A percentile compares a stretch with the other conserved stretches of the same genome.
These are phyloP conservation scores for Fusarium sp. DNA, from an alignment of 2,329 filamentous ascomycete species.

Conservation along the genomic window DNA sequence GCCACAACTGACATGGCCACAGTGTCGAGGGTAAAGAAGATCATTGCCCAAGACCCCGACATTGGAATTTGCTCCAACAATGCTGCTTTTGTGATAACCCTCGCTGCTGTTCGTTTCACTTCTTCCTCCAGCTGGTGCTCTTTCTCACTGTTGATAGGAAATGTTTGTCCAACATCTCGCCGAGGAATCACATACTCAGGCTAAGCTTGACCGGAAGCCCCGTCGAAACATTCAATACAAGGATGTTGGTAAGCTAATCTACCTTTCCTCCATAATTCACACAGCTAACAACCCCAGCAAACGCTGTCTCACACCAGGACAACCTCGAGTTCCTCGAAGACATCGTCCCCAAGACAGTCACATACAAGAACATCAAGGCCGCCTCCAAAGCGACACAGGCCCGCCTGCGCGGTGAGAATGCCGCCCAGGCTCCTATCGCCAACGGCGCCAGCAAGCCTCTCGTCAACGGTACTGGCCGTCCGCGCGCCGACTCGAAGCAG, in stretches of 20 bases:
- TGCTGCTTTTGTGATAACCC: constrained; percentile 91
- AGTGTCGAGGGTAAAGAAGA: constrained; percentile 98
- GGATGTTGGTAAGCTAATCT: constrained; percentile 77
- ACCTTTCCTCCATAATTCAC: not conserved
- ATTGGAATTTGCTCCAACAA: constrained; percentile 90
- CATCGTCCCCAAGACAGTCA: constrained; percentile 86
- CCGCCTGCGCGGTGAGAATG: constrained; percentile 56
- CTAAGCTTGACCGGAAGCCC: constrained; percentile 91
- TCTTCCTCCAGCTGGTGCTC: not conserved
- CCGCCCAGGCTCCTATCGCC: constrained; percentile 44
- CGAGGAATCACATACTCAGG: constrained; percentile 85
- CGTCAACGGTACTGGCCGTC: constrained; percentile 46
- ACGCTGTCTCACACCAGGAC: constrained; percentile 87
- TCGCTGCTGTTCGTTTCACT: constrained; percentile 78
- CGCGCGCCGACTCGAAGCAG: constrained; percentile 41
- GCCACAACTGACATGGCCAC: constrained; percentile 7
- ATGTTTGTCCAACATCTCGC: constrained; percentile 96
- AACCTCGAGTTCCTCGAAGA: constrained; percentile 96
- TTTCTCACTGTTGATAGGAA: constrained; percentile 68
- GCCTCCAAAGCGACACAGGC: constrained; percentile 64
- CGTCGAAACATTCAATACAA: constrained; percentile 95
- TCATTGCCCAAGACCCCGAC: constrained; percentile 89
- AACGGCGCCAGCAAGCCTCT: constrained; percentile 46
- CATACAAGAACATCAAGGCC: constrained; percentile 83
- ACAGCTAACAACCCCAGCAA: constrained; percentile 65